Conservation (phyloP, 2,329 filamentous ascomycete genomes). For the Coleophoma crateriformis region DNA sequence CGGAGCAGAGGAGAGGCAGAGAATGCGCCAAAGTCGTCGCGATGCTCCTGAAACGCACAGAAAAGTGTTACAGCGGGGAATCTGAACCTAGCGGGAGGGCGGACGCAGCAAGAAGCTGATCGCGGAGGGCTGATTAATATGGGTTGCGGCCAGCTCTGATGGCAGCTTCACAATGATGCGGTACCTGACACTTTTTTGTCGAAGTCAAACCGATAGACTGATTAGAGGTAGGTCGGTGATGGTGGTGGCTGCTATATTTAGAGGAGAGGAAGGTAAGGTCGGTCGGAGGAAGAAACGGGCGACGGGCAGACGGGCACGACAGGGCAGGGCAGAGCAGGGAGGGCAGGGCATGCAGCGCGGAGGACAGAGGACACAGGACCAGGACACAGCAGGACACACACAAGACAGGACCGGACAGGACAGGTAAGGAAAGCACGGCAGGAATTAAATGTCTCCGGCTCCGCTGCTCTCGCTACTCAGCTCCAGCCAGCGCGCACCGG, state of each 20-base stretch:
- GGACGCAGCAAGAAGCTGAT: neutral
- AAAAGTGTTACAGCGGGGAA: neutral
- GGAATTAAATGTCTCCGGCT: no score
- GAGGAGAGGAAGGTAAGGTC: neutral
- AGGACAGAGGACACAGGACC: no score
- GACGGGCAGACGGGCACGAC: neutral
- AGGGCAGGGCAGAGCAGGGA: neutral
- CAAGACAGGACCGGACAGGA: no score
- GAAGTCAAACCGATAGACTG: neutral
- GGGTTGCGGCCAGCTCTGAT: neutral
- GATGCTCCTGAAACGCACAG: neutral
- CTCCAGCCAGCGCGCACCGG: no score
- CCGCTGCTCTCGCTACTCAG: no score
- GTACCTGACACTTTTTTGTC: neutral
- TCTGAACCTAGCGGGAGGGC: neutral
- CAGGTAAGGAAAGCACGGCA: no score
- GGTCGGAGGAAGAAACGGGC: neutral
- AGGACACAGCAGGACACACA: no score
- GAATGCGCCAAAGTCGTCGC: neutral
- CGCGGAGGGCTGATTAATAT: neutral
- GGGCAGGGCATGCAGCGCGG: neutral
- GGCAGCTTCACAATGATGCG: no score
- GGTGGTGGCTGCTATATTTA: neutral
- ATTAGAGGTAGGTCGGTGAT: neutral
- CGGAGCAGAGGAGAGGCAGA: neutral